phyloP scores from a whole-genome alignment of 169 alveolate genomes.

The Babesia bovis region DNA sequence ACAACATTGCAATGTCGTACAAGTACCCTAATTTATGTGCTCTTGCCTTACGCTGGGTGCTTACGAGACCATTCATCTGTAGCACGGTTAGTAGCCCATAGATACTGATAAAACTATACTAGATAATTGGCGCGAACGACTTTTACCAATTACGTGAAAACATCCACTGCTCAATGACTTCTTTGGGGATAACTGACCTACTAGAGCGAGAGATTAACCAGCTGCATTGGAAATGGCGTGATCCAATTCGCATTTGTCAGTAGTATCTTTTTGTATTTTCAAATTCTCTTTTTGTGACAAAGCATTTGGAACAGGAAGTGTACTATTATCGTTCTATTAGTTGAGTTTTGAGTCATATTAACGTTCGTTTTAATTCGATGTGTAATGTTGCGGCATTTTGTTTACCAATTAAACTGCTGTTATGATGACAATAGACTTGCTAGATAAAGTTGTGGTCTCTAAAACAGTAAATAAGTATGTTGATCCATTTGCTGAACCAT shows the following conservation, averaged over 20 bases:
- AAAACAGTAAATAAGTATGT: no score
- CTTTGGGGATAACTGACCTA: constrained; percentile 74
- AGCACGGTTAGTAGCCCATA: constrained; percentile 59
- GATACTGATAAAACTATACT: neutral
- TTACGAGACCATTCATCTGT: constrained; percentile 77
- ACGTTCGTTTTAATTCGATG: no score
- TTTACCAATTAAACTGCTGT: no score
- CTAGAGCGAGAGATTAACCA: constrained; percentile 81
- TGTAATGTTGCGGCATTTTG: no score
- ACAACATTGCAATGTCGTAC: constrained; percentile 73
- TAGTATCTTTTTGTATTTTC: constrained; percentile 11
- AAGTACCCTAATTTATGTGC: constrained; percentile 75
- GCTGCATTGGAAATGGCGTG: constrained; percentile 85
- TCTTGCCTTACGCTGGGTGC: constrained; percentile 82
- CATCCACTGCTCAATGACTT: constrained; percentile 71
- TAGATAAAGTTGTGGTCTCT: no score
- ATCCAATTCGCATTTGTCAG: constrained; percentile 78
- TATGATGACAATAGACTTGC: no score
- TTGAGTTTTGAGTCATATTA: no score
- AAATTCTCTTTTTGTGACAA: no score
- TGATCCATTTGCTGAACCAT: no score
- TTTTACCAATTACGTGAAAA: constrained; percentile 79
- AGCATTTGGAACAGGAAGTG: no score
- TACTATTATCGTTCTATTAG: no score
- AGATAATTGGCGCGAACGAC: constrained; percentile 79